A percentile compares a stretch with the other conserved stretches of the same genome.
These are phyloP conservation scores for Carex arenaria DNA, from an alignment of 202 grass and related monocot species.

Conservation along the genomic window DNA sequence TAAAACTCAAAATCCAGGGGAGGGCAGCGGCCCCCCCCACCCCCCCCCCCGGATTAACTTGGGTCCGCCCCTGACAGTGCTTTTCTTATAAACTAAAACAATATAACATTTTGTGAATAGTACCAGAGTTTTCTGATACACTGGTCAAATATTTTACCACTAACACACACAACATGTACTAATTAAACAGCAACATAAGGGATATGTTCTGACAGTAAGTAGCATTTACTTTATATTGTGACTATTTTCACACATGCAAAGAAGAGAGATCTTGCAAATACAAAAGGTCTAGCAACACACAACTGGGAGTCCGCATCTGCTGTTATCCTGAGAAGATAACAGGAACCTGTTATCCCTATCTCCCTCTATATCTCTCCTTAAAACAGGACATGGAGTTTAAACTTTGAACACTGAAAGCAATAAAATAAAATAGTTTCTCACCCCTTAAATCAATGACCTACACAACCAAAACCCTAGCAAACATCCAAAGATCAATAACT, in stretches of 20 bases:
- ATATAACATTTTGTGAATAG: not conserved
- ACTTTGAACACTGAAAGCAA: not conserved
- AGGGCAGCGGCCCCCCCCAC: too few relatives aligned
- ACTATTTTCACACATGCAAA: not conserved
- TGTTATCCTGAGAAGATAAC: too few relatives aligned
- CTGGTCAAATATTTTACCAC: not conserved
- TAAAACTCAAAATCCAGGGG: too few relatives aligned
- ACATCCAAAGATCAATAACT: not conserved
- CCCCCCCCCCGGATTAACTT: too few relatives aligned
- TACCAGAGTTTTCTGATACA: not conserved
- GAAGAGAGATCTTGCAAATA: not conserved
- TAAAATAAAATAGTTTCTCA: not conserved
- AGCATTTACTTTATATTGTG: not conserved
- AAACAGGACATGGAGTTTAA: not conserved
- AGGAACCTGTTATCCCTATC: too few relatives aligned
- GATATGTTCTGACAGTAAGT: not conserved
- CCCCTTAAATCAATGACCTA: not conserved
- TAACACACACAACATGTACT: not conserved
- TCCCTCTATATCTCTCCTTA: too few relatives aligned
- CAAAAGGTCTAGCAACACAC: not conserved
- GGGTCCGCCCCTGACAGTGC: too few relatives aligned
- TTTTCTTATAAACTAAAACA: not conserved
- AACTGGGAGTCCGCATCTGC: not conserved
- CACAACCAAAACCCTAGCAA: conserved; percentile 14
- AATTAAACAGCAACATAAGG: not conserved